Base-by-base conservation (phyloP, 2,329 filamentous ascomycete genomes). In the Thelonectria blattea region DNA sequence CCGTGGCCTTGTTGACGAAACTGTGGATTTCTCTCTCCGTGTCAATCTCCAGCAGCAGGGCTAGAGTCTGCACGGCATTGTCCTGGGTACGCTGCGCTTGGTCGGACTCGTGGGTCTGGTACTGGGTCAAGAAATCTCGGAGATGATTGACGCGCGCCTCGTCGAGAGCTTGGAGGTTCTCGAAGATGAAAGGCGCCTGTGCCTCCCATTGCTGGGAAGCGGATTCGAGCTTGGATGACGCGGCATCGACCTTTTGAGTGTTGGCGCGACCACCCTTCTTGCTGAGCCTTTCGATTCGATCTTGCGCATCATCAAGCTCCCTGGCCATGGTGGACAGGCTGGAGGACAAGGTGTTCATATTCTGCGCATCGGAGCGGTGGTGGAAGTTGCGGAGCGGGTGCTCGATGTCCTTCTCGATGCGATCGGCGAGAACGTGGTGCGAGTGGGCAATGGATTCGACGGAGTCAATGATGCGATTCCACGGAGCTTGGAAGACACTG, bases 101-200 rank as follows among this genome's bases (percentile, higher is more conserved):
- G 73, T 99, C 95, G 27, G 92, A 86, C 75, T 98, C 94, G 73
- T 96, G 90, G 0, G 95, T 99, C 76, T 96, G 89, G 69, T 94
- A 91, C 72, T 97, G 93, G 1, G 95, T 98, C 61, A 99, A 84
- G 42, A 91, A 86, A 76, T 98, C 94, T 63, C 94, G 90, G 60
- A 99, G 82, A 72, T 96, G 90, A 75, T 97, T 97, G 67, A 96
- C 81, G 57, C 95, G 88, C 68, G 86, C 89, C 79, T 99, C 95
- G 73, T 99, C 95, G 32, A 96, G 81, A 6, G 91, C 90, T 75
- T 99, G 95, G 24, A 99, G 85, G 62, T 89, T 91, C 77, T 99
- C 95, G 72, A 96, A 97, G 62, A 97, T 90, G 76, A 92, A 98
- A 1, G 95, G 95, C 14, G 95, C 92, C 75, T 97, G 93, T 1